These are phyloP conservation scores for Neopestalotiopsis sp. DNA, from an alignment of 2,329 filamentous ascomycete species.

Conservation along the genomic window DNA sequence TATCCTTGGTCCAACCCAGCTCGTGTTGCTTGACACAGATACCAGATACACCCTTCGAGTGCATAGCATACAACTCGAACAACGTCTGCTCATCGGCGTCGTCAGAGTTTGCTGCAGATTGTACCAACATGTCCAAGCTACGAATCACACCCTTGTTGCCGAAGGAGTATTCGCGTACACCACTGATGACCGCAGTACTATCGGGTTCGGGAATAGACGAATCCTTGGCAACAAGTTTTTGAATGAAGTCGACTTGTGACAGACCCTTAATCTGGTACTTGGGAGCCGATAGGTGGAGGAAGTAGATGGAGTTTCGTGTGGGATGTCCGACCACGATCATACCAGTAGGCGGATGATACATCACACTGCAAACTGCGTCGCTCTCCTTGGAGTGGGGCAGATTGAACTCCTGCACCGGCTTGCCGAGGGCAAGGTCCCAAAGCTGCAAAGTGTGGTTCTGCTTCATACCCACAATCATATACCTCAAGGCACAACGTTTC, in stretches of 20 bases:
- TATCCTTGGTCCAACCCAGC: conserved; percentile 88
- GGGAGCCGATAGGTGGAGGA: conserved; percentile 92
- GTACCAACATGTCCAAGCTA: conserved; percentile 86
- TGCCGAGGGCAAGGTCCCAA: conserved; percentile 94
- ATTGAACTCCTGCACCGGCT: conserved; percentile 96
- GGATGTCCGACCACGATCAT: conserved; percentile 96
- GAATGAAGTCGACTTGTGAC: conserved; percentile 87
- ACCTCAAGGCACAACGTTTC: conserved; percentile 87
- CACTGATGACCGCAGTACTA: conserved; percentile 96
- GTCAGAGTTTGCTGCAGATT: conserved; percentile 63
- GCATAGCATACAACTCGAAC: conserved; percentile 97
- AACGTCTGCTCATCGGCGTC: conserved; percentile 73
- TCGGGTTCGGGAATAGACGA: conserved; percentile 80
- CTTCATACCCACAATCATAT: conserved; percentile 97
- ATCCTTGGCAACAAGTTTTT: conserved; percentile 76
- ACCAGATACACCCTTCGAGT: conserved; percentile 95
- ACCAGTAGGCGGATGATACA: conserved; percentile 89
- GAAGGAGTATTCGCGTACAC: conserved; percentile 93
- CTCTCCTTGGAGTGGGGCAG: conserved; percentile 95
- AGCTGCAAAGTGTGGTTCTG: conserved; percentile 98
- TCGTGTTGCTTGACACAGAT: conserved; percentile 85
- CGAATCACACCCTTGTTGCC: conserved; percentile 83
- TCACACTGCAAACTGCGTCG: conserved; percentile 96
- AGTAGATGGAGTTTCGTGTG: conserved; percentile 96
- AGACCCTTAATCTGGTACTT: conserved; percentile 85